Evolutionary conservation across 2,329 filamentous ascomycete species (phyloP).

Genomic region (Aspergillus caelatus): DNA sequence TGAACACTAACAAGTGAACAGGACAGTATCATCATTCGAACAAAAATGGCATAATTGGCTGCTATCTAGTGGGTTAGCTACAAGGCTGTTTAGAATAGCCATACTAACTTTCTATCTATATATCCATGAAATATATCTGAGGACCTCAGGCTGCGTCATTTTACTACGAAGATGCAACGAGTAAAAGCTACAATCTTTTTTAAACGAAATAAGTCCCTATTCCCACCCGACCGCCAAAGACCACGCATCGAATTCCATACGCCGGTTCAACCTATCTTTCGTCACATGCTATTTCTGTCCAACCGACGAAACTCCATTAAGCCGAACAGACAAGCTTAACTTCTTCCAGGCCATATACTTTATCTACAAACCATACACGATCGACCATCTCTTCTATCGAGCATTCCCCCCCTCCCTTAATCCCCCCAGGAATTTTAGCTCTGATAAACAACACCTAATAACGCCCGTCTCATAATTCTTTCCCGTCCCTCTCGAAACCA

Average conservation of each 20-base stretch:
- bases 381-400: not conserved
- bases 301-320: constrained; percentile 6
- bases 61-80: not conserved
- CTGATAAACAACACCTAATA: not conserved
- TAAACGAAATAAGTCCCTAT: not conserved
- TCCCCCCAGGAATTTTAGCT: not conserved
- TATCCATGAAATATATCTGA: not conserved
- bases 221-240: not conserved
- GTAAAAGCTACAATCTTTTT: not conserved
- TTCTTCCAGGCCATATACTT: not conserved
- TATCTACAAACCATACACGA: not conserved
- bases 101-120: not conserved
- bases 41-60: not conserved
- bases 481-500: not conserved
- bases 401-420: not conserved
- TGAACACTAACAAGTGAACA: not conserved
- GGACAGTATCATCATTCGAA: not conserved
- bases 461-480: not conserved
- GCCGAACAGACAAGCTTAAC: constrained; percentile 5
- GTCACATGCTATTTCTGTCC: not conserved
- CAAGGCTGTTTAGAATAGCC: not conserved
- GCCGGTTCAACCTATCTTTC: not conserved
- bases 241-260: not conserved
- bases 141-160: not conserved
- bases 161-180: not conserved